phyloP scores from a whole-genome alignment of 2,329 filamentous ascomycete species.

The Aureobasidium sp. region DNA sequence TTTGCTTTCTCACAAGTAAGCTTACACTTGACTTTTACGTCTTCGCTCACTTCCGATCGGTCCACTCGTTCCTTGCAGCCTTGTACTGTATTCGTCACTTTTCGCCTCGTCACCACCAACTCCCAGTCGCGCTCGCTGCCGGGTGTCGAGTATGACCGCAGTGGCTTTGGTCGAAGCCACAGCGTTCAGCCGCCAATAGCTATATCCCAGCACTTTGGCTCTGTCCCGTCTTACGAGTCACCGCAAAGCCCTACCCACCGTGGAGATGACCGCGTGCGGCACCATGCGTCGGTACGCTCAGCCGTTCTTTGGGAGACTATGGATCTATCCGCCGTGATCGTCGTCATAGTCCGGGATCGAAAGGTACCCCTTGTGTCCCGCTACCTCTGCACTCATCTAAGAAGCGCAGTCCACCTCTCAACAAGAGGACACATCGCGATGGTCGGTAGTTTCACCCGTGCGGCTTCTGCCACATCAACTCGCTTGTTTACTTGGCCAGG shows the following conservation, averaged over 20 bases:
- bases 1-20: background rate
- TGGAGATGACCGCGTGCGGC: slow-evolving; percentile 15
- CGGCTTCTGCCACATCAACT: background rate
- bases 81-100: slow-evolving; percentile 3
- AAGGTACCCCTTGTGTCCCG: background rate
- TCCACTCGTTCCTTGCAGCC: background rate
- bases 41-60: slow-evolving; percentile 6
- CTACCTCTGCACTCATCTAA: slow-evolving; percentile 12
- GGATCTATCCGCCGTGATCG: slow-evolving; percentile 15
- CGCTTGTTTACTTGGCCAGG: background rate
- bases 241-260: slow-evolving; percentile 1
- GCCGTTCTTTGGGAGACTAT: slow-evolving; percentile 13
- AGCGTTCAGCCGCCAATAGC: background rate
- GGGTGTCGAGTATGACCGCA: background rate
- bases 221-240: slow-evolving; percentile 11
- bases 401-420: slow-evolving; percentile 10
- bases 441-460: slow-evolving; percentile 8
- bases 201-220: slow-evolving; percentile 5
- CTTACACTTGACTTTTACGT: slow-evolving; percentile 6
- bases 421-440: background rate
- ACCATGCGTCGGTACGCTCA: slow-evolving; percentile 12
- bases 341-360: slow-evolving; percentile 6
- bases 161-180: slow-evolving; percentile 8
- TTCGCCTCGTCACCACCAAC: background rate
- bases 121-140: background rate